Conservation (phyloP, 2,329 filamentous ascomycete species). For the Neurospora crassa region DNA sequence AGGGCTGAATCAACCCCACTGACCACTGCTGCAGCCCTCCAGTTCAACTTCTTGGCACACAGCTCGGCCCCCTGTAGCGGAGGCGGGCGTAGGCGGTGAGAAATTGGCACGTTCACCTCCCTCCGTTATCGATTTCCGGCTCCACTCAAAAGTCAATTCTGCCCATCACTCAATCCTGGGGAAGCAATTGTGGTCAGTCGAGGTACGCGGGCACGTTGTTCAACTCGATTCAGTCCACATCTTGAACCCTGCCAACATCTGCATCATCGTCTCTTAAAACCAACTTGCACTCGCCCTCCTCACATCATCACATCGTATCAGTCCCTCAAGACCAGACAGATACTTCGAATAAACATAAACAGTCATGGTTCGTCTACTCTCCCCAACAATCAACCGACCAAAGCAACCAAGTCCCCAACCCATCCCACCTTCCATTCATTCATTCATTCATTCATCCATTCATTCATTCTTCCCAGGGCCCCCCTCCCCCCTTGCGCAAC, state of each 20-base stretch:
- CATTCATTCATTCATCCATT: not conserved
- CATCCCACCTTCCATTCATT: not conserved
- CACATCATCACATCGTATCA: not conserved
- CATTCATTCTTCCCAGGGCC: not conserved
- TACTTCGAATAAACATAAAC: not conserved
- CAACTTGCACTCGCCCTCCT: not conserved
- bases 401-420: not conserved
- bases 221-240: not conserved
- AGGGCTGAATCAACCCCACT: not conserved
- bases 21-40: not conserved
- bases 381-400: not conserved
- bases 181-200: not conserved
- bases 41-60: not conserved
- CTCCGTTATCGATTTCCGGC: not conserved
- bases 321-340: no score
- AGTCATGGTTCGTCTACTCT: not conserved
- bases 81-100: not conserved
- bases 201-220: not conserved
- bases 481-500: not conserved
- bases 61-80: not conserved
- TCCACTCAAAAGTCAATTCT: constrained; percentile 20
- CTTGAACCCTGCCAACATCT: no score
- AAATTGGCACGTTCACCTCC: not conserved
- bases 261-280: no score
- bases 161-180: not conserved